Conservation (phyloP, 2,329 filamentous ascomycete genomes). For the Phyllosticta capitalensis region DNA sequence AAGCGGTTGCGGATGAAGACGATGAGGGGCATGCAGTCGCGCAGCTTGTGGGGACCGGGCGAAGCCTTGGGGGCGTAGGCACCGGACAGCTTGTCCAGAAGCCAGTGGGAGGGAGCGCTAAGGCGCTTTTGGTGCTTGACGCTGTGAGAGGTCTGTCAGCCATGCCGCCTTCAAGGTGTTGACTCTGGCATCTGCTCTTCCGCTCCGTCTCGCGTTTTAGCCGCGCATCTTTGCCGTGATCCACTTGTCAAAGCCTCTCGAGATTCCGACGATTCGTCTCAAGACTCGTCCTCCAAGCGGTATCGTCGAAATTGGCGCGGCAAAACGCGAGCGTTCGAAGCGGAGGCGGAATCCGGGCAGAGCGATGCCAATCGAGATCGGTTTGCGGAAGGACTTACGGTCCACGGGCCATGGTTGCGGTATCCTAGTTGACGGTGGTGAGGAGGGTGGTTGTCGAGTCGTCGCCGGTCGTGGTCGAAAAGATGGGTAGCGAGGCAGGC, state of each 20-base stretch:
- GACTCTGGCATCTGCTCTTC: neutral
- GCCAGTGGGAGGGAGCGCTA: conserved; percentile 98
- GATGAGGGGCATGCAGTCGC: conserved; percentile 97
- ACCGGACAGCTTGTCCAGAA: conserved; percentile 98
- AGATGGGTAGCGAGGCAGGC: neutral
- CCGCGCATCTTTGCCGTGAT: neutral
- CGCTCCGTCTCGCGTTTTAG: neutral
- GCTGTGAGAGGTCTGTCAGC: conserved; percentile 38
- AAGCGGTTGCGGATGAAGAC: conserved; percentile 93
- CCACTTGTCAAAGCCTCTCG: neutral
- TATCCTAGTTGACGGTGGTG: conserved; percentile 27
- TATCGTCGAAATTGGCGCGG: neutral
- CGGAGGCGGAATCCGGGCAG: neutral
- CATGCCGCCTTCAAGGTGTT: neutral
- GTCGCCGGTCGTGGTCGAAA: conserved; percentile 17
- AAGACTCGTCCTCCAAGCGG: neutral
- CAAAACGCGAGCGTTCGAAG: neutral
- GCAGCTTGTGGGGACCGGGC: conserved; percentile 95
- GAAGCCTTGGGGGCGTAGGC: conserved; percentile 57
- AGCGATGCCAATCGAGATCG: neutral
- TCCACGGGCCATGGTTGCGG: conserved; percentile 56
- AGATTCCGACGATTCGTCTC: neutral
- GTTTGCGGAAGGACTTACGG: conserved; percentile 39
- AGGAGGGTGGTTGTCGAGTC: conserved; percentile 22
- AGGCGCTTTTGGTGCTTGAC: conserved; percentile 99